Conservation (phyloP, 1,139 yeast species). For the Nakaseomyces bracarensis region DNA sequence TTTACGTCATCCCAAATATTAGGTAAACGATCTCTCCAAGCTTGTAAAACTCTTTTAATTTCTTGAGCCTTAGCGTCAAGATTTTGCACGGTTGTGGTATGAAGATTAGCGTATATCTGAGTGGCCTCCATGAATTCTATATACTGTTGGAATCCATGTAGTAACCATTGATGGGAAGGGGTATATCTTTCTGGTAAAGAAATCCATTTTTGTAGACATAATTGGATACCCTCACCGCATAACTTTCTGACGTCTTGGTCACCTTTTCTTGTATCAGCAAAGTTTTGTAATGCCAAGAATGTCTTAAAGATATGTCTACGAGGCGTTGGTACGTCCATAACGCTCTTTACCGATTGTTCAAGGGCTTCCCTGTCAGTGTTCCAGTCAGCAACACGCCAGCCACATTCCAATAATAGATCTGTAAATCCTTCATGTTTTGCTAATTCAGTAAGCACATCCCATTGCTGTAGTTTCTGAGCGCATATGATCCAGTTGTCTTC, state of each 20-base stretch:
- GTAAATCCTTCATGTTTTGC: conserved; percentile 98
- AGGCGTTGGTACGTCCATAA: conserved; percentile 98
- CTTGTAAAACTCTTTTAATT: conserved; percentile 84
- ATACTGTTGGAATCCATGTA: conserved; percentile 94
- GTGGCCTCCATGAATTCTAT: conserved; percentile 98
- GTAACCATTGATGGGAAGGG: conserved; percentile 78
- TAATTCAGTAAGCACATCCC: conserved; percentile 94
- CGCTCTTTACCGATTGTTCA: conserved; percentile 89
- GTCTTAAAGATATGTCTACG: conserved; percentile 93
- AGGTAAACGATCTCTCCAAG: conserved; percentile 97
- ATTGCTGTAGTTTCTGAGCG: conserved; percentile 94
- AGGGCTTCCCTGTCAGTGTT: conserved; percentile 88
- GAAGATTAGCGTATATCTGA: conserved; percentile 82
- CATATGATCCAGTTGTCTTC: conserved; percentile 98
- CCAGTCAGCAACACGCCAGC: conserved; percentile 99
- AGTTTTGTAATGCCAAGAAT: conserved; percentile 84
- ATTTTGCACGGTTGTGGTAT: conserved; percentile 86
- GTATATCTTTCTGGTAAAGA: conserved; percentile 74
- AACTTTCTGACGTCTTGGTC: conserved; percentile 70
- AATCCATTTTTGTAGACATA: conserved; percentile 89
- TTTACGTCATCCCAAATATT: conserved; percentile 96
- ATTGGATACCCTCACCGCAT: conserved; percentile 94
- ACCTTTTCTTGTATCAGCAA: conserved; percentile 81
- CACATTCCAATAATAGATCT: conserved; percentile 88
- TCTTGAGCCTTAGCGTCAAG: conserved; percentile 90